These are phyloP conservation scores for Suillus brevipes DNA, from an alignment of 768 basidiomycete genomes.

Conservation along the genomic window DNA sequence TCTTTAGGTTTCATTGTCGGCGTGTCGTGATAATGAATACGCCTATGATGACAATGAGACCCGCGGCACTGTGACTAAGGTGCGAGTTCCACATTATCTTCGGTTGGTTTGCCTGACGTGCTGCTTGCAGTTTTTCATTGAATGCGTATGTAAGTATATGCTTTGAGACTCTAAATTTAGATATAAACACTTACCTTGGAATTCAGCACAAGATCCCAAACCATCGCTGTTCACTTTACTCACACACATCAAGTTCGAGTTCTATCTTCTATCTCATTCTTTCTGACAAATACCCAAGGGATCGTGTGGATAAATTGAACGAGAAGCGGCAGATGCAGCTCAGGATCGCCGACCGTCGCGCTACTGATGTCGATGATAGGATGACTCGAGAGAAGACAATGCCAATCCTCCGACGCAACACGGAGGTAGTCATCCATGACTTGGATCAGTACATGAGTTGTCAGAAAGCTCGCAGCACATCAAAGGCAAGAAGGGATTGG, in stretches of 20 bases:
- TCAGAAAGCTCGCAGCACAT: background rate
- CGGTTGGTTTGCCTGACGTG: slow-evolving; percentile 5
- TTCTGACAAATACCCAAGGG: slow-evolving; percentile 10
- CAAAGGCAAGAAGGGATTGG: background rate
- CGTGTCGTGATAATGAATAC: slow-evolving; percentile 27
- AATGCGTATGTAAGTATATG: slow-evolving; percentile 24
- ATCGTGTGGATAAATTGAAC: slow-evolving; percentile 19
- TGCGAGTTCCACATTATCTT: slow-evolving; percentile 4
- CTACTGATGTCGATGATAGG: slow-evolving; percentile 13
- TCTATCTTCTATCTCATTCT: background rate
- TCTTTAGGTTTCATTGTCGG: slow-evolving; percentile 28
- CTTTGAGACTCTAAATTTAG: background rate
- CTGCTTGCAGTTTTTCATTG: slow-evolving; percentile 27
- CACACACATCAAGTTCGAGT: slow-evolving; percentile 24
- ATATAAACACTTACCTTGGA: background rate
- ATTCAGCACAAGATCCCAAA: slow-evolving; percentile 20
- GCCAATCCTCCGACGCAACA: slow-evolving; percentile 16
- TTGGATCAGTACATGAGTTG: slow-evolving; percentile 7
- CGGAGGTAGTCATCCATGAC: slow-evolving; percentile 14
- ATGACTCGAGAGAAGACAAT: slow-evolving; percentile 2
- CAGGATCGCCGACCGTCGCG: slow-evolving; percentile 12
- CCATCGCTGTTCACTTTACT: slow-evolving; percentile 27
- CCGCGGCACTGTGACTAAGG: slow-evolving; percentile 24
- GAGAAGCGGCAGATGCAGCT: slow-evolving; percentile 15
- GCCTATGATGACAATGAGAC: slow-evolving; percentile 22